A percentile compares a stretch with the other conserved stretches of the same genome.
Conservation (phyloP, 169 alveolate species). For the Perkinsus marinus region DNA sequence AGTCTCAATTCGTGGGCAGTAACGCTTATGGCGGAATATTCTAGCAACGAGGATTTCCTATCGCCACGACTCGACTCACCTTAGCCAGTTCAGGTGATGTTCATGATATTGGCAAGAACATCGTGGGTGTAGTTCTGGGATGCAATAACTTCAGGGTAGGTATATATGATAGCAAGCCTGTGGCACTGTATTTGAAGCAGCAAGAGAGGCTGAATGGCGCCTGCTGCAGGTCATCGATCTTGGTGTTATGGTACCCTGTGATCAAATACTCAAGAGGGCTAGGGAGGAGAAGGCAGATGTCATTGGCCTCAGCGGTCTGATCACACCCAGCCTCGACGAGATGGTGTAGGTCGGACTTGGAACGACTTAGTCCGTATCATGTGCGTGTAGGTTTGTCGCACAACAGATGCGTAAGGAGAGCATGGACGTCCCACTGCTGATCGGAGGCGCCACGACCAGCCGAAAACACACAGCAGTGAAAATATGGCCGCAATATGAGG, state of each 20-base stretch:
- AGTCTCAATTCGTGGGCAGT: not conserved
- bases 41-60: too few relatives aligned
- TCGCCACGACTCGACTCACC: too few relatives aligned
- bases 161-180: too few relatives aligned
- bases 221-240: not conserved
- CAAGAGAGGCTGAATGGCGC: too few relatives aligned
- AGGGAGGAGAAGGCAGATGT: constrained; percentile 33
- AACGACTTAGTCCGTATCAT: not conserved
- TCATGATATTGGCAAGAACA: constrained; percentile 62
- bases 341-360: constrained; percentile 30
- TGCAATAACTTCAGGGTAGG: constrained; percentile 56
- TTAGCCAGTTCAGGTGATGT: constrained; percentile 25
- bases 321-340: constrained; percentile 55
- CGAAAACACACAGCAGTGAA: constrained; percentile 52
- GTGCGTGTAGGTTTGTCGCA: constrained; percentile 12
- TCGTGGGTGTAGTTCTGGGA: constrained; percentile 57
- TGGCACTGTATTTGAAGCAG: not conserved
- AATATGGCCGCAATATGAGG: constrained; percentile 16
- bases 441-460: constrained; percentile 60
- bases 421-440: constrained; percentile 35
- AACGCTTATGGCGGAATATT: not conserved
- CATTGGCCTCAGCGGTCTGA: constrained; percentile 48
- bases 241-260: constrained; percentile 35
- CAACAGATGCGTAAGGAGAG: constrained; percentile 27
- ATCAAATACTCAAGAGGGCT: constrained; percentile 30